These are phyloP conservation scores for Pseudozyma flocculosa DNA, from an alignment of 1,284 basidiomycete species.

Conservation along the genomic window DNA sequence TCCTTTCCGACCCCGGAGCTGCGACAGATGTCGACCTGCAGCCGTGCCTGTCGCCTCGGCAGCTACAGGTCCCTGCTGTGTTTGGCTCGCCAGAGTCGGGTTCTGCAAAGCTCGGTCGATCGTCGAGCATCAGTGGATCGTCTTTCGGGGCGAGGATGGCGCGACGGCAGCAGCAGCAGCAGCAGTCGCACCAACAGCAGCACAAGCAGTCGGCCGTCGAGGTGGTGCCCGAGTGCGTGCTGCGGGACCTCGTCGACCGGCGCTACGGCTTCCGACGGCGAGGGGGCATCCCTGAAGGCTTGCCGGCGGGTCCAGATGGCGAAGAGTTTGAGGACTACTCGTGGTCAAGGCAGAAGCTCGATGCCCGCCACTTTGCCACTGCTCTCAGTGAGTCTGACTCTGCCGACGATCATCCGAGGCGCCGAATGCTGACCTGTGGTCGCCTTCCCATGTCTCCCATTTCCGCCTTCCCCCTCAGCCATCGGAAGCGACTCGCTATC, in stretches of 20 bases:
- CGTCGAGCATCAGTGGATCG: background rate
- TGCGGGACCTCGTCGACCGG: slow-evolving; percentile 33
- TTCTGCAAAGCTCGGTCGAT: background rate
- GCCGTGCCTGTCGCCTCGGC: background rate
- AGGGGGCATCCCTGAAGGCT: slow-evolving; percentile 45
- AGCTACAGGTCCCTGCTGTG: slow-evolving; percentile 14
- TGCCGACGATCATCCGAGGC: no score
- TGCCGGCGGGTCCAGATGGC: slow-evolving; percentile 34
- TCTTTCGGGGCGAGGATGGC: background rate
- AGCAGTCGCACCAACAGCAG: no score
- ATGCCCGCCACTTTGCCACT: slow-evolving; percentile 40
- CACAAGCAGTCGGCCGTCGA: background rate
- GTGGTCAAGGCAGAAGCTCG: slow-evolving; percentile 45
- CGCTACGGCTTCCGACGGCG: slow-evolving; percentile 42
- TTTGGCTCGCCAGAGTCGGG: slow-evolving; percentile 19
- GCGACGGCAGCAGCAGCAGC: no score
- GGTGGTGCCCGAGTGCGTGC: slow-evolving; percentile 34
- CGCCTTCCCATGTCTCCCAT: background rate
- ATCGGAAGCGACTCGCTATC: slow-evolving; percentile 30
- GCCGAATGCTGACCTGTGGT: no score
- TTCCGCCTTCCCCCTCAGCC: slow-evolving; percentile 3
- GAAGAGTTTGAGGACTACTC: slow-evolving; percentile 49
- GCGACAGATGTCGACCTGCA: background rate
- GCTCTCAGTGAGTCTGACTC: slow-evolving; percentile 16
- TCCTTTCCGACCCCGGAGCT: no score